Evolutionary conservation across 768 basidiomycete species (phyloP).

Genomic region (Leucocoprinus birnbaumii): DNA sequence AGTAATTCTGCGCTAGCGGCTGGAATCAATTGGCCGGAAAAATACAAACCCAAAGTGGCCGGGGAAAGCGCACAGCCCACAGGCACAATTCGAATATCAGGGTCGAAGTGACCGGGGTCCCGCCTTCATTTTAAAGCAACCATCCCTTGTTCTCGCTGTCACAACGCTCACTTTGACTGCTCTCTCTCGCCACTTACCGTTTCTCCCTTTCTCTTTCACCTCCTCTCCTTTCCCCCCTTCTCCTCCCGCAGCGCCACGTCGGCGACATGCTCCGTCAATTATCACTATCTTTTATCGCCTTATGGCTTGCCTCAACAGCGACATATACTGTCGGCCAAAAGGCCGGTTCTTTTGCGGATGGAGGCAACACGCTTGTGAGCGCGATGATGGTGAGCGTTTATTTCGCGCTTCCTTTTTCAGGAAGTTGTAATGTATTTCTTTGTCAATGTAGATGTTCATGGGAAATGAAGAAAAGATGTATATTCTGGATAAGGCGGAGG

Average conservation of each 20-base stretch:
- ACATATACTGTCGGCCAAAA: slow-evolving; percentile 30
- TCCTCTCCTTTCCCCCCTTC: not conserved
- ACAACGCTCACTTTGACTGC: slow-evolving; percentile 10
- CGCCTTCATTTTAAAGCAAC: not conserved
- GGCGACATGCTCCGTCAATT: slow-evolving; percentile 14
- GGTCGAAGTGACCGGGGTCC: not conserved
- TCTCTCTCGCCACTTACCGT: slow-evolving; percentile 5
- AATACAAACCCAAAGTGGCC: no score
- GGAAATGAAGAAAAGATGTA: slow-evolving; percentile 81
- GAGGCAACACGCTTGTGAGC: slow-evolving; percentile 43
- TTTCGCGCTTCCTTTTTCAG: slow-evolving; percentile 9
- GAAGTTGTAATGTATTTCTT: not conserved
- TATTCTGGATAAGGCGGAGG: slow-evolving; percentile 89
- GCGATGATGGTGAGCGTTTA: slow-evolving; percentile 46
- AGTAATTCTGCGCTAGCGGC: no score
- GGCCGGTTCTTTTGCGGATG: slow-evolving; percentile 43
- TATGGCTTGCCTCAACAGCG: slow-evolving; percentile 39
- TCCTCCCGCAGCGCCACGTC: not conserved
- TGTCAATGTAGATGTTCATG: slow-evolving; percentile 62
- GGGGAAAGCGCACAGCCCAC: no score
- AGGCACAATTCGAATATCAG: no score
- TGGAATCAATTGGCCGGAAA: no score
- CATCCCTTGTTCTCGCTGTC: not conserved
- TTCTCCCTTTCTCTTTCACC: slow-evolving; percentile 12
- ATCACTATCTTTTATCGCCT: slow-evolving; percentile 36